A percentile compares a stretch with the other conserved stretches of the same genome.
These are phyloP conservation scores for Protomyces gravidus DNA, from an alignment of 1,139 yeast genomes.

Conservation along the genomic window DNA sequence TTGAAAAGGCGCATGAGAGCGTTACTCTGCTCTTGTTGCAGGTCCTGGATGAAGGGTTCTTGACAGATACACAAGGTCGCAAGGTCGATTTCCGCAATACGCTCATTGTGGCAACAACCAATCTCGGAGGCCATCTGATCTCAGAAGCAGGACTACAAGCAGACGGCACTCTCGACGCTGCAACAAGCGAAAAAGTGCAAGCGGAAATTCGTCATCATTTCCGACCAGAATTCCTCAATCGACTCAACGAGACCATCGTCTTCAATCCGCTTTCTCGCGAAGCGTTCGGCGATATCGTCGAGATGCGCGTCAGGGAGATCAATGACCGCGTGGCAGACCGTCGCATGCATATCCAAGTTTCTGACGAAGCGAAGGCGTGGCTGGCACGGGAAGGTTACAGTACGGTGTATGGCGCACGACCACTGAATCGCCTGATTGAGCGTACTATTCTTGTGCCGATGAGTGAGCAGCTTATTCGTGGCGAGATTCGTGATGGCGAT, in stretches of 20 bases:
- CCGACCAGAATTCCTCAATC: slow-evolving; percentile 91
- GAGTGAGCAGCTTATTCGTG: slow-evolving; percentile 73
- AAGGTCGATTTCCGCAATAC: slow-evolving; percentile 91
- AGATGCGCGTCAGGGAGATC: slow-evolving; percentile 74
- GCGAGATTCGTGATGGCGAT: slow-evolving; percentile 69
- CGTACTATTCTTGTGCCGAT: slow-evolving; percentile 77
- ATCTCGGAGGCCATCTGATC: slow-evolving; percentile 87
- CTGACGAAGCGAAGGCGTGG: slow-evolving; percentile 61
- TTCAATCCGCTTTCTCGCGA: slow-evolving; percentile 79
- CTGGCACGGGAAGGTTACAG: slow-evolving; percentile 83
- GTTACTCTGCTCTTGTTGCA: slow-evolving; percentile 81
- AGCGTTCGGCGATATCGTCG: slow-evolving; percentile 72
- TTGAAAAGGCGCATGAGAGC: slow-evolving; percentile 95
- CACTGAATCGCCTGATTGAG: slow-evolving; percentile 83
- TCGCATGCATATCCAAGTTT: slow-evolving; percentile 62
- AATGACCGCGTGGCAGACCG: slow-evolving; percentile 73
- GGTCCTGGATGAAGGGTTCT: slow-evolving; percentile 88
- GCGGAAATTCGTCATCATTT: slow-evolving; percentile 66
- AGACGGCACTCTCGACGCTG: slow-evolving; percentile 45
- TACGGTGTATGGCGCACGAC: slow-evolving; percentile 90
- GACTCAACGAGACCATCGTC: slow-evolving; percentile 84
- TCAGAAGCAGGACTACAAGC: slow-evolving; percentile 45
- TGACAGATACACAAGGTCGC: slow-evolving; percentile 92
- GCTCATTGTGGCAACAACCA: slow-evolving; percentile 94
- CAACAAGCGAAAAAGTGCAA: slow-evolving; percentile 53